Conservation (phyloP, 352 stramenopile species). For the Sclerospora graminicola region DNA sequence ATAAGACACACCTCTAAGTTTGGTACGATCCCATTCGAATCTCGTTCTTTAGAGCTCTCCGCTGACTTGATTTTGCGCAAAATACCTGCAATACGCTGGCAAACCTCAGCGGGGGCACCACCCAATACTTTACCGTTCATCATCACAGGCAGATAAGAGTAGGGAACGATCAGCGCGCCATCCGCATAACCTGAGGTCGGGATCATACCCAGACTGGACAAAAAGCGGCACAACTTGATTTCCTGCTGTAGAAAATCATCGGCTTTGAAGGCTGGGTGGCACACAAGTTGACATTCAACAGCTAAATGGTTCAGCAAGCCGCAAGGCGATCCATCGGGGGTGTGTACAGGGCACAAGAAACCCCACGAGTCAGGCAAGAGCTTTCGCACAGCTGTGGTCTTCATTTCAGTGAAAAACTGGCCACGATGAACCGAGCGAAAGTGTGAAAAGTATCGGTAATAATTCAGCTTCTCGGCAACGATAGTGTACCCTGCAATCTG, state of each 20-base stretch:
- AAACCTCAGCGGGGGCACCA: slow-evolving; percentile 75
- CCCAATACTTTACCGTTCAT: slow-evolving; percentile 95
- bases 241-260: slow-evolving; percentile 69
- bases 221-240: slow-evolving; percentile 64
- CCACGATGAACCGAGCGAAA: slow-evolving; percentile 98
- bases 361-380: slow-evolving; percentile 98
- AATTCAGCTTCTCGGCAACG: slow-evolving; percentile 99
- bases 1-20: slow-evolving; percentile 82
- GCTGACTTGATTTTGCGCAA: slow-evolving; percentile 69
- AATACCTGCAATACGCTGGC: slow-evolving; percentile 69
- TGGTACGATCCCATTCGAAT: slow-evolving; percentile 54
- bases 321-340: slow-evolving; percentile 98
- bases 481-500: slow-evolving; percentile 97
- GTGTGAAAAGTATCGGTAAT: slow-evolving; percentile 98
- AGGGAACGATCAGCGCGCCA: slow-evolving; percentile 74
- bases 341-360: slow-evolving; percentile 99
- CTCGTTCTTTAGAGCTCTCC: slow-evolving; percentile 37
- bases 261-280: slow-evolving; percentile 55
- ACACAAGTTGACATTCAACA: slow-evolving; percentile 86
- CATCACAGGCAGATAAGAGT: slow-evolving; percentile 92
- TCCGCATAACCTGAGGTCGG: slow-evolving; percentile 70
- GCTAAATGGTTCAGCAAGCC: slow-evolving; percentile 98
- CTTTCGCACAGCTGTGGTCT: slow-evolving; percentile 97
- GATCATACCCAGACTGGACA: slow-evolving; percentile 76
- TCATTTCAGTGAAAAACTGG: slow-evolving; percentile 99